Evolutionary conservation across 352 stramenopile genomes (phyloP).

Genomic region (Pythium rishiriense): DNA sequence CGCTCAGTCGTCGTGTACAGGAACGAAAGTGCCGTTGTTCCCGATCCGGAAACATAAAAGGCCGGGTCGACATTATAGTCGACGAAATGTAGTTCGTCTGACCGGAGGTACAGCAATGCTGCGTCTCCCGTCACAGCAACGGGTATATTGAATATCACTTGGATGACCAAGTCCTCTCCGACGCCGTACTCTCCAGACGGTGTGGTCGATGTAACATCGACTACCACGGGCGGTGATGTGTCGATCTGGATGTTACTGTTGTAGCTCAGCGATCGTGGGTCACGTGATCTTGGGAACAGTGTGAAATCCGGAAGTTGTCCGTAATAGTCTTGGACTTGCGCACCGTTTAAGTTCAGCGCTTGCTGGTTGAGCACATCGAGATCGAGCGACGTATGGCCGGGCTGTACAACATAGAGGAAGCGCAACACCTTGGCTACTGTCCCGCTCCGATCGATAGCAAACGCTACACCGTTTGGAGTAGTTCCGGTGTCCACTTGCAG

Average conservation of each 20-base stretch:
- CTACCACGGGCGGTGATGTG: conserved; percentile 43
- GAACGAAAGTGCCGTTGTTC: conserved; percentile 49
- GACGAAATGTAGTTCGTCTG: conserved; percentile 55
- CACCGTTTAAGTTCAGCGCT: conserved; percentile 49
- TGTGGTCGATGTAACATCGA: conserved; percentile 43
- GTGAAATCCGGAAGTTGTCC: conserved; percentile 54
- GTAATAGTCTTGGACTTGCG: conserved; percentile 38
- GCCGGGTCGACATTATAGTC: conserved; percentile 41
- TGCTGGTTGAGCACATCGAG: conserved; percentile 46
- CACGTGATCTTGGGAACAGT: conserved; percentile 41
- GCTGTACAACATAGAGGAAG: conserved; percentile 58
- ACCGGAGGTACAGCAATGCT: conserved; percentile 42
- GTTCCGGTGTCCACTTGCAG: conserved; percentile 47
- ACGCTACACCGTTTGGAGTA: conserved; percentile 37
- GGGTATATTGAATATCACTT: conserved; percentile 49
- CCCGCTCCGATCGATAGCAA: conserved; percentile 57
- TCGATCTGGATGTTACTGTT: conserved; percentile 64
- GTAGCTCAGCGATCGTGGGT: conserved; percentile 52
- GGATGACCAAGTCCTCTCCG: conserved; percentile 46
- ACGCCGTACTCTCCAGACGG: conserved; percentile 65
- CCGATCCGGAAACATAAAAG: conserved; percentile 52
- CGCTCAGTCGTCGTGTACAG: conserved; percentile 46
- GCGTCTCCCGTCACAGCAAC: conserved; percentile 36
- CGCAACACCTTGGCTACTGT: conserved; percentile 34
- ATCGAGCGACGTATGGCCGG: conserved; percentile 33